Percentiles rank a stretch among this genome's conserved stretches.
phyloP scores from a whole-genome alignment of 1,284 basidiomycete genomes.

The Cutaneotrichosporon spelunceum region DNA sequence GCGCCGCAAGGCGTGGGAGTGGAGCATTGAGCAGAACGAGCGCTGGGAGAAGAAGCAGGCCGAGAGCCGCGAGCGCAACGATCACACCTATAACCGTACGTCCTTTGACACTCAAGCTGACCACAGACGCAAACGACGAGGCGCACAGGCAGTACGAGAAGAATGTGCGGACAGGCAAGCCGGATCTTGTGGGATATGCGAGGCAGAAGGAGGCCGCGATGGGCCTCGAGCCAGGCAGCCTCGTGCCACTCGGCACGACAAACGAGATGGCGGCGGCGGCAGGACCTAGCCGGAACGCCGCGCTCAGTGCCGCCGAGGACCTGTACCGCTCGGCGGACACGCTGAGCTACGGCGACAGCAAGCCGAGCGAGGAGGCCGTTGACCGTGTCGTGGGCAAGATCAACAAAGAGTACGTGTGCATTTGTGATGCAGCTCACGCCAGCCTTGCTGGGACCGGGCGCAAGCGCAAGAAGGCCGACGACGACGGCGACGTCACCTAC shows the following conservation, averaged over 20 bases:
- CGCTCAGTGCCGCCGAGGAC: constrained; percentile 64
- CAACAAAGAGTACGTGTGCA: constrained; percentile 75
- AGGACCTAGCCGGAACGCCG: constrained; percentile 30
- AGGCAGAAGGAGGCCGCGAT: constrained; percentile 79
- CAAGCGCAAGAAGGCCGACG: constrained; percentile 62
- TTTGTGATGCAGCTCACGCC: constrained; percentile 6
- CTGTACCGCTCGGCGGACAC: constrained; percentile 88
- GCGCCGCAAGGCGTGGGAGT: constrained; percentile 86
- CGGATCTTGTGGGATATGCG: constrained; percentile 78
- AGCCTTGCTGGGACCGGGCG: constrained; percentile 7
- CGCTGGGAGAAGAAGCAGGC: constrained; percentile 84
- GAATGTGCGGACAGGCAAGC: constrained; percentile 78
- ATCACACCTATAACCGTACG: constrained; percentile 54
- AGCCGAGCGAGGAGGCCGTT: constrained; percentile 89
- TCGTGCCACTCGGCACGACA: constrained; percentile 51
- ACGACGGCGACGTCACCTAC: constrained; percentile 95
- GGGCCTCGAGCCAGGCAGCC: constrained; percentile 64
- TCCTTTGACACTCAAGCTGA: constrained; percentile 3
- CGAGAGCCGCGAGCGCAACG: constrained; percentile 57
- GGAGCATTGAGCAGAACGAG: constrained; percentile 91
- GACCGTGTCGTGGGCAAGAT: constrained; percentile 88
- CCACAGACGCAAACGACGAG: constrained; percentile 78
- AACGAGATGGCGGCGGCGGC: constrained; percentile 40
- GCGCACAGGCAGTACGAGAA: constrained; percentile 88
- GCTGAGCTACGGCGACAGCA: constrained; percentile 86